These are phyloP conservation scores for Suhomyces ambrosiae DNA, from an alignment of 1,139 yeast genomes.

Conservation along the genomic window DNA sequence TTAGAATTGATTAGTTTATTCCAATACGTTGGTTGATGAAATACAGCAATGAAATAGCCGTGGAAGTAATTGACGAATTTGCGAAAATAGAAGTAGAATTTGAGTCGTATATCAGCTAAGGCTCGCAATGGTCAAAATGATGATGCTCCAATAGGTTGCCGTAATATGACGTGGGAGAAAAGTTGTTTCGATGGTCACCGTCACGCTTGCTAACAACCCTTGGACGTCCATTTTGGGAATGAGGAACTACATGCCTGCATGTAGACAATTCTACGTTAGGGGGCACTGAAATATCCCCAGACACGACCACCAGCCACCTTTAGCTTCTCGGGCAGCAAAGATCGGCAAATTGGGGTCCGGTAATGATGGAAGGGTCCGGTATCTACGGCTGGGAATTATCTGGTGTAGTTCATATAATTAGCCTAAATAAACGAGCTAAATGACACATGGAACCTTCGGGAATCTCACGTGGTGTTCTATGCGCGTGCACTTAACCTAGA, in stretches of 20 bases:
- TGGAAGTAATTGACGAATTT: background rate
- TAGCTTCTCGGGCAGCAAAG: background rate
- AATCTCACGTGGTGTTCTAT: conserved; percentile 3
- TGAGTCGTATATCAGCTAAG: background rate
- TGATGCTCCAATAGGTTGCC: background rate
- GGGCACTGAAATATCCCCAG: conserved; percentile 5
- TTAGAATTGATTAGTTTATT: background rate
- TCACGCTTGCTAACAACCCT: conserved; percentile 15
- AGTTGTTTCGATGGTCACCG: conserved; percentile 6
- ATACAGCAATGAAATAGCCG: background rate
- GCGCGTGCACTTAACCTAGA: conserved; percentile 3
- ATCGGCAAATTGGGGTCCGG: no score
- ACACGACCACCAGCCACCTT: conserved; percentile 5
- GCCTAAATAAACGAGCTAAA: no score
- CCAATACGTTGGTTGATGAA: background rate
- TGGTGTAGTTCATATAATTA: no score
- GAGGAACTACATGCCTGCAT: conserved; percentile 11
- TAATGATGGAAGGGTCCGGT: no score
- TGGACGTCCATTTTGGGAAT: conserved; percentile 12
- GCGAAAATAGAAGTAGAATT: background rate
- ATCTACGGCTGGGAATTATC: no score
- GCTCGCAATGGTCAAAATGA: background rate
- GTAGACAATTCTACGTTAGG: conserved; percentile 8
- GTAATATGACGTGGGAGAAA: conserved; percentile 5
- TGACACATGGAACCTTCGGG: background rate